phyloP scores from a whole-genome alignment of 2,329 filamentous ascomycete species.

The Nothomitra cinnamomea region DNA sequence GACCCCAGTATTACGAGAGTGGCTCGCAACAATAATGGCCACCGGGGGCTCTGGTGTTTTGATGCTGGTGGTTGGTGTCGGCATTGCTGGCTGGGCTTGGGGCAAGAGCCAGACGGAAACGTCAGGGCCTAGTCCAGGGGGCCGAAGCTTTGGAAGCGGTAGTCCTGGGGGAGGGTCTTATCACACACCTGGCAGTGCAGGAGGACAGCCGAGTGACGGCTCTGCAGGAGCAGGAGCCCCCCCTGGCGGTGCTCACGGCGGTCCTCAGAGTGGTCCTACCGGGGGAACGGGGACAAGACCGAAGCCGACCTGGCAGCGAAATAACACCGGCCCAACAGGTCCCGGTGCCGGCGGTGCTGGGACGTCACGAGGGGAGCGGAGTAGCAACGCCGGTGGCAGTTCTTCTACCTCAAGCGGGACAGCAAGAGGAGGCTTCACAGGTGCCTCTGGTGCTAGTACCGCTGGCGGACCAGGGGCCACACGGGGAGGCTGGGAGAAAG shows the following conservation, averaged over 20 bases:
- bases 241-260: conserved; percentile 1
- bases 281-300: conserved; percentile 10
- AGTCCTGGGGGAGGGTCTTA: conserved; percentile 17
- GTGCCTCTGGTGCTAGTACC: too few relatives aligned
- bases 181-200: conserved; percentile 11
- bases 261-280: conserved; percentile 10
- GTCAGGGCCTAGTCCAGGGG: neutral
- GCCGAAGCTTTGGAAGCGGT: neutral
- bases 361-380: conserved; percentile 12
- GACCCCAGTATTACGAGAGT: conserved; percentile 54
- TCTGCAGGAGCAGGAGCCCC: conserved; percentile 7
- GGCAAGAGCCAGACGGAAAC: conserved; percentile 45
- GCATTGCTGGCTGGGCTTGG: conserved; percentile 60
- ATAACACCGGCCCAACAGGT: conserved; percentile 1
- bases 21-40: conserved; percentile 54
- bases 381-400: neutral
- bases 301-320: conserved; percentile 14
- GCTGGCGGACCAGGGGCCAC: conserved; percentile 14
- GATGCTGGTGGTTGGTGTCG: conserved; percentile 55
- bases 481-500: conserved; percentile 48
- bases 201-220: conserved; percentile 14
- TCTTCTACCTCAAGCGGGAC: conserved; percentile 1
- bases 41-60: conserved; percentile 58
- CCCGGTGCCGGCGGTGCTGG: neutral
- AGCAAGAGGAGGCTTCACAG: neutral